phyloP scores from a whole-genome alignment of 2,329 filamentous ascomycete species.

The Hypomyces rosellus region DNA sequence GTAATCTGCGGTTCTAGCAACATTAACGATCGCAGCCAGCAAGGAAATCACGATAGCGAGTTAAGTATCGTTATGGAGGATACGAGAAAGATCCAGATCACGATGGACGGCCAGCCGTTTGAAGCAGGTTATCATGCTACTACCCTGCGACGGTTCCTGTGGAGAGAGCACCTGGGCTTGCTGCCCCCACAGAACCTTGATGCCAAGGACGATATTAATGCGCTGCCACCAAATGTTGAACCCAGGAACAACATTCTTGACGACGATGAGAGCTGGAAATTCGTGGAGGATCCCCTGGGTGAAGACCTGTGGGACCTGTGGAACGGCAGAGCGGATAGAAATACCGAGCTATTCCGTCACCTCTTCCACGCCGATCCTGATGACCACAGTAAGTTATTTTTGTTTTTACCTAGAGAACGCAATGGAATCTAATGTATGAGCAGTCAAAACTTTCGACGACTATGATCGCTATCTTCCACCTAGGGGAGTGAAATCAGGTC shows the following conservation, averaged over 20 bases:
- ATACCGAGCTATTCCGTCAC: conserved; percentile 70
- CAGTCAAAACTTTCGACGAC: conserved; percentile 81
- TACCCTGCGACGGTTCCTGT: conserved; percentile 73
- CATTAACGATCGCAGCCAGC: conserved; percentile 83
- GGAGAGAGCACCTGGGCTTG: conserved; percentile 85
- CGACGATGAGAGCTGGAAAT: conserved; percentile 53
- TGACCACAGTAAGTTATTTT: conserved; percentile 56
- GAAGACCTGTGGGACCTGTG: conserved; percentile 64
- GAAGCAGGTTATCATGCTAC: conserved; percentile 76
- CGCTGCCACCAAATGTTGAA: conserved; percentile 61
- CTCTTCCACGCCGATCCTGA: conserved; percentile 87
- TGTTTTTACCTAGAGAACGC: conserved; percentile 11
- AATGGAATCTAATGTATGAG: neutral
- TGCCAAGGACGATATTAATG: conserved; percentile 61
- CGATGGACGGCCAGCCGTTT: conserved; percentile 73
- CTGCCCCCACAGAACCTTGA: conserved; percentile 67
- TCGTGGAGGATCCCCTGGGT: conserved; percentile 65
- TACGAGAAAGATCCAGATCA: conserved; percentile 59
- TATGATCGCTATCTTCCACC: conserved; percentile 74
- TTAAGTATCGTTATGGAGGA: conserved; percentile 88
- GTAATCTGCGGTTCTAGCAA: conserved; percentile 85
- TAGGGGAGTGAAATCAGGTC: conserved; percentile 69
- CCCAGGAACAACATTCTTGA: conserved; percentile 59
- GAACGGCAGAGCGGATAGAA: conserved; percentile 61
- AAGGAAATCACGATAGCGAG: conserved; percentile 86